Base-by-base conservation (phyloP, 2,329 filamentous ascomycete species). In the Colletotrichum neosansevieriae region DNA sequence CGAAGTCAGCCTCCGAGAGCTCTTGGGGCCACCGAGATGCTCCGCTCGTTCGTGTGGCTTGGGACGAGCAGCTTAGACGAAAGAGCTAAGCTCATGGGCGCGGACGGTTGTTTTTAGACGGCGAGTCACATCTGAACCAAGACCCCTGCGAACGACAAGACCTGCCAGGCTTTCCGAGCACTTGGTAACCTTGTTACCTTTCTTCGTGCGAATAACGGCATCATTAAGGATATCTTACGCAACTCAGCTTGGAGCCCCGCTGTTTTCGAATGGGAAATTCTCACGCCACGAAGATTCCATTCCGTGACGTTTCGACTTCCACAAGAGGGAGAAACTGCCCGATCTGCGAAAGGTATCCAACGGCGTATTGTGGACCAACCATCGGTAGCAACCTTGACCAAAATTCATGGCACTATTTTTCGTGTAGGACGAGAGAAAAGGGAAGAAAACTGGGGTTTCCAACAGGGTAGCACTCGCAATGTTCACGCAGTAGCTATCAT, bases 1-100 rank as follows among this genome's bases (percentile, higher is more conserved):
- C 54, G 19, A 57, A 38, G 11, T 56, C 56, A 60, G 62, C 66
- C 66, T 56, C 24, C 15, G 24, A 29, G 21, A 36, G 66, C 49
- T 36, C 62, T 56, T 51, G 34, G 34, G 54, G n/a, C 66, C 54
- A 69, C 49, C 66, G 40, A 66, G 15, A 66, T 32, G 49, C 19
- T 44, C 49, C 47, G 42, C 29, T 54, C 21, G 32, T 21, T 49
- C 15, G 19, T 17, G 21, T 68, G 47, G 65, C 61, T 66, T 56
- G 56, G 19, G 42, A 40, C 49, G 24, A 36, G 9, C 21, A 54
- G 29, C 42, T 60, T 50, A 38, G 49, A 36, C 19, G 19, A 19
- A 11, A 40, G 36, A 38, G 47, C 65, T 54, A 65, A 51, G 34
- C 42, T 58, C 45, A n/a, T n/a, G n/a, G n/a, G n/a, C n/a, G n/a